Conservation (phyloP, 2,329 filamentous ascomycete species). For the Colletotrichum sublineola region DNA sequence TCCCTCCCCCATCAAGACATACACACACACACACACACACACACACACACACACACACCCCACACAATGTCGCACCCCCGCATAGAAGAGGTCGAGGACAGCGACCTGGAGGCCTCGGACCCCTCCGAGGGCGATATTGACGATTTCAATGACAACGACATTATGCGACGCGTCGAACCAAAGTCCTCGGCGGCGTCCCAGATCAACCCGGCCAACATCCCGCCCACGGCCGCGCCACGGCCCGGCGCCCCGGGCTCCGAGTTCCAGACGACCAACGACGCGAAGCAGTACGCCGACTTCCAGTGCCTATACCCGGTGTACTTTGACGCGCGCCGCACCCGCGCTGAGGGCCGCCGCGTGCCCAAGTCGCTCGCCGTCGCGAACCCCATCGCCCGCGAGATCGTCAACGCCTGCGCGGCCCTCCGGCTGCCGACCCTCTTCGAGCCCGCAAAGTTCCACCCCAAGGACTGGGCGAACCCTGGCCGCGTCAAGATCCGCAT, state of each 20-base stretch:
- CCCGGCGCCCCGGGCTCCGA: constrained; percentile 50
- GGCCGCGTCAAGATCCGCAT: constrained; percentile 81
- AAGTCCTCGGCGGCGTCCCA: constrained; percentile 49
- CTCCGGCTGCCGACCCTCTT: constrained; percentile 82
- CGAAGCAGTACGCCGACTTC: constrained; percentile 77
- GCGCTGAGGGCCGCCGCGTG: constrained; percentile 87
- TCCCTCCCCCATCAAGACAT: neutral
- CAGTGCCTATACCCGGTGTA: constrained; percentile 96
- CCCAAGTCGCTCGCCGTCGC: constrained; percentile 77
- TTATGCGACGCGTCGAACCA: constrained; percentile 61
- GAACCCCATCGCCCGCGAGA: constrained; percentile 90
- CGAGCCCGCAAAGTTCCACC: constrained; percentile 92
- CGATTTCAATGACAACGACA: constrained; percentile 71
- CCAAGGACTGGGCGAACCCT: constrained; percentile 98
- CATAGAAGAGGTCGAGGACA: constrained; percentile 93
- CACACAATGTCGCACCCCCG: constrained; percentile 82
- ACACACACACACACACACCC: constrained; percentile 1
- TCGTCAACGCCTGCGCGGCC: constrained; percentile 84
- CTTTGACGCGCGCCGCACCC: constrained; percentile 83
- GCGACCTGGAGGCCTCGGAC: constrained; percentile 79
- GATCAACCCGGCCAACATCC: constrained; percentile 55
- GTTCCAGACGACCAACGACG: constrained; percentile 58
- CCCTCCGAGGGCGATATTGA: constrained; percentile 88
- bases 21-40: neutral
- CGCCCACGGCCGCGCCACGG: constrained; percentile 52